phyloP scores from a whole-genome alignment of 176 grass and related monocot genomes.

The Tillandsia fasciculata region DNA sequence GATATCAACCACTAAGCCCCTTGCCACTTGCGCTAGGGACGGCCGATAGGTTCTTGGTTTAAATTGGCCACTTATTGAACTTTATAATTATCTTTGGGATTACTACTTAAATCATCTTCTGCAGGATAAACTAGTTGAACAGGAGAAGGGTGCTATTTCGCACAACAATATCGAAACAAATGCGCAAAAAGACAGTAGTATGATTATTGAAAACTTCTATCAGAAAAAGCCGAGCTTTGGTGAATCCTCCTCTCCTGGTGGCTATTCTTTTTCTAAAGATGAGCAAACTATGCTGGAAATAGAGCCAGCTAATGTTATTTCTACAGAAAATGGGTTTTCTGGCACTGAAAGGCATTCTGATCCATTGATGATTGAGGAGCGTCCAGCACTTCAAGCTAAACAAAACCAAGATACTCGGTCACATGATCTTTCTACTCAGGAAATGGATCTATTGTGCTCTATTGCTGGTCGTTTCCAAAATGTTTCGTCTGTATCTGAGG shows the following conservation, averaged over 20 bases:
- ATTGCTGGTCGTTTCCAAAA: slow-evolving; percentile 24
- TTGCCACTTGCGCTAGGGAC: no score
- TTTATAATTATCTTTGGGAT: slow-evolving; percentile 82
- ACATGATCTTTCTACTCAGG: no score
- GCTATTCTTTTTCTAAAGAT: slow-evolving; percentile 1
- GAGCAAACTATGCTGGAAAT: slow-evolving; percentile 8
- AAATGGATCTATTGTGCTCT: slow-evolving; percentile 44
- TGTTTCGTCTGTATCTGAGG: slow-evolving; percentile 54
- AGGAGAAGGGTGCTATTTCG: slow-evolving; percentile 21
- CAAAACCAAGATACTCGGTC: no score
- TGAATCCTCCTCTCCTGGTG: not conserved
- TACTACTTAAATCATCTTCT: slow-evolving; percentile 59
- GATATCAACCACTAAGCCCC: no score
- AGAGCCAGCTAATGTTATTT: slow-evolving; percentile 3
- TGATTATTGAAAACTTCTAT: slow-evolving; percentile 7
- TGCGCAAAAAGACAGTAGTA: slow-evolving; percentile 8
- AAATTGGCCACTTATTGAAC: slow-evolving; percentile 75
- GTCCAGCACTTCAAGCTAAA: no score
- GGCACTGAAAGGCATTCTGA: not conserved
- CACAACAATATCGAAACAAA: slow-evolving; percentile 16
- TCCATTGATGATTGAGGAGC: no score
- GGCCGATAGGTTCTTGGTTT: slow-evolving; percentile 36
- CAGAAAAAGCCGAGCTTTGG: slow-evolving; percentile 18
- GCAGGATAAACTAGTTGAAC: slow-evolving; percentile 24
- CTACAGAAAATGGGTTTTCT: slow-evolving; percentile 60